Base-by-base conservation (phyloP, 257 asterid species). In the Jasminum sambac region DNA sequence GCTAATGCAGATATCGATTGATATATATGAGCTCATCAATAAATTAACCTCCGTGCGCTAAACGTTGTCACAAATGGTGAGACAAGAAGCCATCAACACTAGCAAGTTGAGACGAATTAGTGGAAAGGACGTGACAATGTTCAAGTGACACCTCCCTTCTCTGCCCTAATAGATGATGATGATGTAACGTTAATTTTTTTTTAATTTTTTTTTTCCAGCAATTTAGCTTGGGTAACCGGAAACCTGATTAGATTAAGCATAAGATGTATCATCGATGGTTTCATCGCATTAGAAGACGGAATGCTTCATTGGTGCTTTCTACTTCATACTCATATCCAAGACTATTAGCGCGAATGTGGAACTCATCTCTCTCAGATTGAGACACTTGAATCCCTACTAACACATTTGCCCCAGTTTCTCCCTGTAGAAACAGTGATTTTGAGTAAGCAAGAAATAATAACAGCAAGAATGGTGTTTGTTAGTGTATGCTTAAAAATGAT, bases 391-490 rank as follows among this genome's bases (percentile, higher is more conserved):
- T 89, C 30, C 96, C 96, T 34, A 94, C 98, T 67, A 94, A 72
- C 82, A 95, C 99, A 75, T 91, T 95, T 69, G 99, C 99, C 24
- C 98, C 99, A 4, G 92, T 83, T 71, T 84, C 98, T 48, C 99
- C 99, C 99, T 94, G 67, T 39, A 52, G 59, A 55, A 55, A 50
- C 66, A 65, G 37, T 21, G 40, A 2, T 11, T 40, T 21, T 19
- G 19, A 26, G 10, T 17, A 40, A 39, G 19, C 69, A 11, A 21
- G 63, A 72, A n/a, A 58, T 11, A 24, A 25, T 24, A 30, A 52
- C 17, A 69, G 40, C 44, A 23, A 9, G 62, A 55, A 55, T 23
- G 36, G 5, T 11, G 16, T 52, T 40, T 25, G 64, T 8, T 36
- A 9, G 48, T 14, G 67, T 5, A 58, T 19, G 65, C 1, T 12